These are phyloP conservation scores for Ogataea philodendri DNA, from an alignment of 805 yeast species.

Conservation along the genomic window DNA sequence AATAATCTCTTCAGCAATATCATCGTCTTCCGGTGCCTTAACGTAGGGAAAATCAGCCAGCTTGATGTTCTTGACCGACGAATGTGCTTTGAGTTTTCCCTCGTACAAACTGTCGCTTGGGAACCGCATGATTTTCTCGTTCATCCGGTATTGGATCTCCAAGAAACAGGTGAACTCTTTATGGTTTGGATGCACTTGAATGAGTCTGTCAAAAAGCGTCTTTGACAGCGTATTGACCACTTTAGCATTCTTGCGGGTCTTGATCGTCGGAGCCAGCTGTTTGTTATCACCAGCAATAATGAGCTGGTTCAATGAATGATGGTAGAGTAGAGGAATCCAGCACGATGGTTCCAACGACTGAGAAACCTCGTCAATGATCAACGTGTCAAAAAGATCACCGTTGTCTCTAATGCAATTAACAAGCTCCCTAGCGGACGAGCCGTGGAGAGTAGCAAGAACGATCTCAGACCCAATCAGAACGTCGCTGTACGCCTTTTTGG, in stretches of 20 bases:
- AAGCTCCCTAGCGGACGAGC: conserved; percentile 73
- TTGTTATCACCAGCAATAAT: conserved; percentile 91
- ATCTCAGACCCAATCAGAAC: conserved; percentile 62
- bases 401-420: conserved; percentile 41
- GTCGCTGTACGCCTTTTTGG: conserved; percentile 58
- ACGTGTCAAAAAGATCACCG: conserved; percentile 60
- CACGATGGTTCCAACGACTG: conserved; percentile 94
- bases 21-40: conserved; percentile 42
- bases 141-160: conserved; percentile 87
- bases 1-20: conserved; percentile 54
- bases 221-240: conserved; percentile 48
- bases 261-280: conserved; percentile 90
- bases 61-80: conserved; percentile 49
- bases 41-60: conserved; percentile 52
- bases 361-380: conserved; percentile 93
- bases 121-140: conserved; percentile 70
- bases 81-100: conserved; percentile 60
- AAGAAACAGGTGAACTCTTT: conserved; percentile 54
- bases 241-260: conserved; percentile 43
- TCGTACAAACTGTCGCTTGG: conserved; percentile 68
- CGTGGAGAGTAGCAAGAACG: conserved; percentile 82
- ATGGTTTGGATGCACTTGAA: conserved; percentile 44
- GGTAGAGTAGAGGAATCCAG: conserved; percentile 86
- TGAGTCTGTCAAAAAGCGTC: conserved; percentile 80
- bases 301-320: conserved; percentile 53